Conservation (phyloP, 2,329 filamentous ascomycete genomes). For the Didymella lethalis region DNA sequence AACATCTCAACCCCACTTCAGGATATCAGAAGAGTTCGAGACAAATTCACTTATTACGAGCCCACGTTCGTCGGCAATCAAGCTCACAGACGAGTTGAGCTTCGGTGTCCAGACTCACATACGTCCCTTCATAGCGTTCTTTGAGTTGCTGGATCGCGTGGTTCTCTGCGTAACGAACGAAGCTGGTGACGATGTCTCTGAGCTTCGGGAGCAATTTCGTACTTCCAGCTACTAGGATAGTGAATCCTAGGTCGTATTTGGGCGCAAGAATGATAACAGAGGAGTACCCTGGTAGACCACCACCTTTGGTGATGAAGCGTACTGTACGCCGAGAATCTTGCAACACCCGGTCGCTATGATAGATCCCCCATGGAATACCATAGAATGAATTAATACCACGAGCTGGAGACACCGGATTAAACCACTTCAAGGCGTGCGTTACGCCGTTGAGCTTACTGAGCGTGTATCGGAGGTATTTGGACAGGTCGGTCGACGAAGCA, state of each 20-base stretch:
- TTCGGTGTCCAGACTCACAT: conserved; percentile 24
- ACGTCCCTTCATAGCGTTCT: conserved; percentile 42
- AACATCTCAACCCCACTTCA: conserved; percentile 18
- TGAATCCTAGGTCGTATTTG: conserved; percentile 56
- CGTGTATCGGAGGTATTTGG: conserved; percentile 55
- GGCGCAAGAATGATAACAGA: conserved; percentile 53
- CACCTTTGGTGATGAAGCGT: conserved; percentile 57
- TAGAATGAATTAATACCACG: conserved; percentile 52
- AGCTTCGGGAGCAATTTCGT: conserved; percentile 33
- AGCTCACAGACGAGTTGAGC: conserved; percentile 40
- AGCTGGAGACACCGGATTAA: conserved; percentile 51
- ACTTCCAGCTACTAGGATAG: conserved; percentile 50
- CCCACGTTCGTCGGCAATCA: conserved; percentile 40
- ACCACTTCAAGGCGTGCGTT: conserved; percentile 55
- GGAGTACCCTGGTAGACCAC: conserved; percentile 54
- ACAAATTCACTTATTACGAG: conserved; percentile 40
- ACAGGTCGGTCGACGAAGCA: conserved; percentile 52
- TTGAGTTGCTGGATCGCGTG: conserved; percentile 38
- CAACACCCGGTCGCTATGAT: conserved; percentile 52
- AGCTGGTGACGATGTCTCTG: conserved; percentile 38
- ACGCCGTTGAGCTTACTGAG: conserved; percentile 54
- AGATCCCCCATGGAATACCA: conserved; percentile 60
- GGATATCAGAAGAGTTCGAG: conserved; percentile 41
- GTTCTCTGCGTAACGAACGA: conserved; percentile 48
- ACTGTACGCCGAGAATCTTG: conserved; percentile 48